Evolutionary conservation across 2,329 filamentous ascomycete genomes (phyloP).

Genomic region (Clarireedia paspali): DNA sequence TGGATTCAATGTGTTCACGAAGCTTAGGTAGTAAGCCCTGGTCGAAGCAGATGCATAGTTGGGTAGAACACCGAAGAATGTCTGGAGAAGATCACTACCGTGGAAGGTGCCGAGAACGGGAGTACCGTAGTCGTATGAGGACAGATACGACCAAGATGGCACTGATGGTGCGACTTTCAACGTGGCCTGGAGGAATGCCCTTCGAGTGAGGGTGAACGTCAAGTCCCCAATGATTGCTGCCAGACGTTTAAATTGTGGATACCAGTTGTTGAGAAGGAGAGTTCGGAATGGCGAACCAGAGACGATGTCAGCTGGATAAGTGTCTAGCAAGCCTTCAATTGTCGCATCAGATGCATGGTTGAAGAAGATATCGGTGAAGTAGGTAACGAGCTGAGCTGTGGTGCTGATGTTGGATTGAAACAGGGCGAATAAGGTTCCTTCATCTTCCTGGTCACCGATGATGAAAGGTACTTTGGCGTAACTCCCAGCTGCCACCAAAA

Average conservation of each 20-base stretch:
- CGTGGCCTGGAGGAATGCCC: slow-evolving; percentile 49
- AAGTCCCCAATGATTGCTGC: slow-evolving; percentile 70
- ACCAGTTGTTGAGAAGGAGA: slow-evolving; percentile 58
- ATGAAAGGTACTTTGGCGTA: slow-evolving; percentile 56
- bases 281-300: slow-evolving; percentile 68
- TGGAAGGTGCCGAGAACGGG: slow-evolving; percentile 73
- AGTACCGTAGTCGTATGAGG: slow-evolving; percentile 63
- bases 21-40: slow-evolving; percentile 65
- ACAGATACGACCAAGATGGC: slow-evolving; percentile 66
- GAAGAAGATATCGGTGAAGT: slow-evolving; percentile 56
- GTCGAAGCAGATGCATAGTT: slow-evolving; percentile 46
- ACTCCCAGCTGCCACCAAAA: slow-evolving; percentile 42
- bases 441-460: slow-evolving; percentile 71
- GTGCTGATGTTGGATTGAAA: slow-evolving; percentile 63
- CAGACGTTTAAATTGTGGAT: slow-evolving; percentile 70
- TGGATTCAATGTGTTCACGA: slow-evolving; percentile 63
- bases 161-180: slow-evolving; percentile 45
- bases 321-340: slow-evolving; percentile 49
- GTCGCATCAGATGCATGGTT: slow-evolving; percentile 41
- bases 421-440: slow-evolving; percentile 67
- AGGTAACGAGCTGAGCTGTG: slow-evolving; percentile 49
- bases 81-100: slow-evolving; percentile 58
- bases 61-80: slow-evolving; percentile 41
- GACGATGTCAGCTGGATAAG: slow-evolving; percentile 44
- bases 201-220: slow-evolving; percentile 64